Base-by-base conservation (phyloP, 1,284 basidiomycete genomes). In the Mycena citricolor region DNA sequence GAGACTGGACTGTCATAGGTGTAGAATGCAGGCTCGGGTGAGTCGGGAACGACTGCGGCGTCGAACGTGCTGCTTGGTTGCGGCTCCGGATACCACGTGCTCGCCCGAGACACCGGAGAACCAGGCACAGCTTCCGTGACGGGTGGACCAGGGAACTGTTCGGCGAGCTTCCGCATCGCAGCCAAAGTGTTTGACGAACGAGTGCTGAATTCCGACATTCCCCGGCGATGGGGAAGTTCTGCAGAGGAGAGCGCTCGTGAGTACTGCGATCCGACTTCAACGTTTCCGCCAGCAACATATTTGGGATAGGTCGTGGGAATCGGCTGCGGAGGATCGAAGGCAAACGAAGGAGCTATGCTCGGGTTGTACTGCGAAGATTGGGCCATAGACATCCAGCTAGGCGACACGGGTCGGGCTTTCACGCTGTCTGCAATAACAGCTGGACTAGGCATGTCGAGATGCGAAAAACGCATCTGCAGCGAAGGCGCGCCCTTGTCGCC, bases 381-480 rank as follows among this genome's bases (percentile, higher is more conserved):
- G n/a, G 51, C 51, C 14, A 52, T 41, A 29, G 36, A 40, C 10
- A 52, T 47, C 51, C 44, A 44, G 21, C 30, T 19, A 30, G 46
- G 46, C 49, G 54, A 56, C 13, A 46, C 48, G 16, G 60, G 53
- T 3, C 57, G 57, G 8, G 51, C 41, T 42, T 64, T 62, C 19
- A 62, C 41, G 20, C 48, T 59, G 25, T 67, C 63, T 1, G 60
- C 61, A 13, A 72, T 56, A 1, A 58, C 23, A 10, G 57, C 57
- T 14, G 69, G 68, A 28, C 54, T 60, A 13, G 77, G 74, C 39
- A 81, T 56, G 32, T 71, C 67, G 25, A 81, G 61, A 21, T 62
- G 61, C 0, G 84, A 86, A 50, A 86, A 77, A 16, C 81, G 76
- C 54, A 88, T 67, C 34, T 78, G 66, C 21, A 88, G 67, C 21